Percentiles rank a stretch among this genome's conserved stretches.
These are phyloP conservation scores for Rhizopogon vinicolor DNA, from an alignment of 768 basidiomycete species.

Conservation along the genomic window DNA sequence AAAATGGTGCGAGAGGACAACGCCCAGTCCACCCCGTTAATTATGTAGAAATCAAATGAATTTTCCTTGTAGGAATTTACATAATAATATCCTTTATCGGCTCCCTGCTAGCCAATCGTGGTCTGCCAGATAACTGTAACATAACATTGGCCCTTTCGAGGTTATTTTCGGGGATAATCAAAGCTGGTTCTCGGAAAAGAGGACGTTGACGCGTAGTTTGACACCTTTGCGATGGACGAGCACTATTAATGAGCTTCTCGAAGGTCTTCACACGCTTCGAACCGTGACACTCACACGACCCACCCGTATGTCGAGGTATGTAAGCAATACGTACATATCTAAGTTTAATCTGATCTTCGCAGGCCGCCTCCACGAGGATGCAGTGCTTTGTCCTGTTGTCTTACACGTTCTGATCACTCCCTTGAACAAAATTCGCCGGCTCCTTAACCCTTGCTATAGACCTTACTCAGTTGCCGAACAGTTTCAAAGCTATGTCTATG, in stretches of 20 bases:
- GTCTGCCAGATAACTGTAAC: not conserved
- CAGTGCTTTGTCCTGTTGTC: too few relatives aligned
- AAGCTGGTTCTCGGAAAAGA: not conserved
- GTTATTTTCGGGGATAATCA: too few relatives aligned
- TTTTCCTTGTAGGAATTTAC: conserved; percentile 1
- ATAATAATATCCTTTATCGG: conserved; percentile 2
- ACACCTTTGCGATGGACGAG: conserved; percentile 6
- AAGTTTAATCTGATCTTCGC: not conserved
- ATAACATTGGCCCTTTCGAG: not conserved
- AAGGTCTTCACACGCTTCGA: conserved; percentile 4
- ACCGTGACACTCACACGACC: not conserved
- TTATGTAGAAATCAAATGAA: not conserved
- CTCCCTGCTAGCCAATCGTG: not conserved
- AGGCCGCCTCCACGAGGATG: not conserved
- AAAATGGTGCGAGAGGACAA: not conserved
- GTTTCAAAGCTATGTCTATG: not conserved
- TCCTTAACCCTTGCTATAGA: not conserved
- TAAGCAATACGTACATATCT: not conserved
- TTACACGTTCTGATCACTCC: not conserved
- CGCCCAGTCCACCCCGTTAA: not conserved
- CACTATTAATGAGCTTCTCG: conserved; percentile 2
- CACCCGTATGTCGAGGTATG: not conserved
- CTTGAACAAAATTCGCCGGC: not conserved
- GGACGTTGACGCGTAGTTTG: too few relatives aligned
- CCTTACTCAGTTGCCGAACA: not conserved